Evolutionary conservation across 805 yeast species (phyloP).

Genomic region (Candida pseudoglaebosa): DNA sequence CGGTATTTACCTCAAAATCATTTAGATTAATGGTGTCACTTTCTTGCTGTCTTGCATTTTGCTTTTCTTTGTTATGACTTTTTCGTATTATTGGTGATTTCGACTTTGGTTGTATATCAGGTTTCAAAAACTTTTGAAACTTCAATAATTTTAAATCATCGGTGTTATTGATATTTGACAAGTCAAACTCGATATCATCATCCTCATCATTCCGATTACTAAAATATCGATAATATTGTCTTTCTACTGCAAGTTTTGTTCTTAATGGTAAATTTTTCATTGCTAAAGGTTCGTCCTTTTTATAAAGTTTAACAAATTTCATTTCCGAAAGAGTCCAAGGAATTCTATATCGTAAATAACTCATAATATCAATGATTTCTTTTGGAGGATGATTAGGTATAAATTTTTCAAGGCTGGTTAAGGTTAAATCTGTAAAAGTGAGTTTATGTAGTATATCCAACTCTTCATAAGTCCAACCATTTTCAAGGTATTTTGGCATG

Average conservation of each 20-base stretch:
- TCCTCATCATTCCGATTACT: not conserved
- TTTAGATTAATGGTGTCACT: not conserved
- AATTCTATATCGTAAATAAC: not conserved
- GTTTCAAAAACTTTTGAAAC: too few relatives aligned
- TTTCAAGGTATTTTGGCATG: not conserved
- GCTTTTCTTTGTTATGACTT: too few relatives aligned
- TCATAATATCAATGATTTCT: not conserved
- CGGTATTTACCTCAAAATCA: not conserved
- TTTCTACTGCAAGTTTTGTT: not conserved
- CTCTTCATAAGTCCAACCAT: not conserved
- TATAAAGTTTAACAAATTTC: not conserved
- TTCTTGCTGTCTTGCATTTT: not conserved
- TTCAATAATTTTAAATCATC: too few relatives aligned
- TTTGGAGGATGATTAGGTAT: not conserved
- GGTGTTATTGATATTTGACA: not conserved
- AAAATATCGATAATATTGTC: not conserved
- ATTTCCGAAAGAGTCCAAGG: conserved; percentile 3
- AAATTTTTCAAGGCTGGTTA: not conserved
- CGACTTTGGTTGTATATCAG: not conserved
- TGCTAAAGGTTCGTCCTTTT: not conserved
- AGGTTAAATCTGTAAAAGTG: not conserved
- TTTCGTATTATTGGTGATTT: not conserved
- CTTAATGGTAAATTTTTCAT: not conserved
- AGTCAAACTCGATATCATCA: too few relatives aligned
- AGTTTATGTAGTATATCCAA: not conserved